Evolutionary conservation across 495 filamentous ascomycete genomes (phyloP), one percentile per base, ranked within the genome.

Genomic region (Penicillium ochrochloron): DNA sequence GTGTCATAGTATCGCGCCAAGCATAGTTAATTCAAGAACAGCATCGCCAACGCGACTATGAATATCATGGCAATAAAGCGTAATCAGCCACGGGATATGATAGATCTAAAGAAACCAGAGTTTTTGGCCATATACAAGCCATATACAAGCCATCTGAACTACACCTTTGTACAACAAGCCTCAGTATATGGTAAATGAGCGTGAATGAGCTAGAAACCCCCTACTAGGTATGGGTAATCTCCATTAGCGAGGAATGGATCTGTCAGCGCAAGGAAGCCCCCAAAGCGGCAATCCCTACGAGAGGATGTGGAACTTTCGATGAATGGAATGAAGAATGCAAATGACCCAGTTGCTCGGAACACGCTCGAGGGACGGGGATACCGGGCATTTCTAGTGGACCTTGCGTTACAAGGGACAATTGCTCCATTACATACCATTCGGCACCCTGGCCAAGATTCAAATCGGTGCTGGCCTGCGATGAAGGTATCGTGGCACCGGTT

Each of bases 291-390:
- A 55, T 33, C 57, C 42, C 59, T 62, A 21, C 23, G 34, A 39
- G 21, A 62, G 11, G 10, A 29, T 46, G 39, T 60, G 60, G 62
- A 70, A 66, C 46, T 31, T 65, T 68, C 65, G 52, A 65, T 41
- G 65, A 65, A 68, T 60, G 61, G n/a, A 60, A 57, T 14, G 15
- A 63, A 54, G 65, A 73, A 73, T 70, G 70, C n/a, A 64, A 55
- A 25, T 48, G 44, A 23, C 10, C 33, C 33, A 35, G n/a, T 35
- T 37, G 1, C 53, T 37, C 53, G 53, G 53, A 31, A 56, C 11
- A 10, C 3, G 21, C 23, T 42, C 14, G 17, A 29, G 52, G 5
- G 42, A 44, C 8, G 44, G 42, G 42, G 44, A 17, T 48, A 12
- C 57, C 52, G 42, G 42, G 29, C 60, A 66, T 65, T 63, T 59